Base-by-base conservation (phyloP, 805 yeast species). In the Wickerhamiella alocasiicola region DNA sequence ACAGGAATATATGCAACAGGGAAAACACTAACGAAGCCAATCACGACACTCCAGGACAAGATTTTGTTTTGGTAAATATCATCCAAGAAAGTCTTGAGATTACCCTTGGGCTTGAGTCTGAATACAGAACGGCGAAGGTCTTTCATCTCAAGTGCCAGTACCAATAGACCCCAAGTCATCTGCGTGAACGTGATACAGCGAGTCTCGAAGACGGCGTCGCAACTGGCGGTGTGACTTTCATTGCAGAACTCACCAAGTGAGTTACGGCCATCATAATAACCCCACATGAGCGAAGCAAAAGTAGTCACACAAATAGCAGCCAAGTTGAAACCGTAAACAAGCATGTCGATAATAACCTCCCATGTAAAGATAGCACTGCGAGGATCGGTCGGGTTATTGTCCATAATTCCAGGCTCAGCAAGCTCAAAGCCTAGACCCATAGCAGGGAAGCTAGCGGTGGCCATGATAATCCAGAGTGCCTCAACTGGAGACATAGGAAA, bases 1-100 rank as follows among this genome's bases (percentile, higher is more conserved):
- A 80, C 93, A 5, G 95, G 94, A 48, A 83, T 83, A 60, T 82
- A 82, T 28, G 82, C 74, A 15, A 81, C 79, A 31, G 94, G 94
- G 70, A 83, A 77, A 3, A 80, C 76, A 2, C 83, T 68, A 11
- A 70, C 58, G 46, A 79, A 71, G 2, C 91, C 95, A 39, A 71
- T 63, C 26, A 78, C 55, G 34, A 83, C 72, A 1, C 94, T 81
- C 85, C 87, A 81, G 64, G 82, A 79, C 53, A 83, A 65, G 48
- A 83, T 75, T 58, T 79, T 73, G 60, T 83, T 83, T 11, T 61
- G 60, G 81, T 84, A 81, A 32, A 82, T 59, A 54, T 78, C 87
- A 44, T 58, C 66, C 53, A 71, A 67, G 44, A 77, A 70, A 55
- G 76, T 79, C 29, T 70, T 72, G 52, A 65, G 70, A 50, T 78